These are phyloP conservation scores for Dendrostoma leiphaemia DNA, from an alignment of 2,329 filamentous ascomycete species.

Conservation along the genomic window DNA sequence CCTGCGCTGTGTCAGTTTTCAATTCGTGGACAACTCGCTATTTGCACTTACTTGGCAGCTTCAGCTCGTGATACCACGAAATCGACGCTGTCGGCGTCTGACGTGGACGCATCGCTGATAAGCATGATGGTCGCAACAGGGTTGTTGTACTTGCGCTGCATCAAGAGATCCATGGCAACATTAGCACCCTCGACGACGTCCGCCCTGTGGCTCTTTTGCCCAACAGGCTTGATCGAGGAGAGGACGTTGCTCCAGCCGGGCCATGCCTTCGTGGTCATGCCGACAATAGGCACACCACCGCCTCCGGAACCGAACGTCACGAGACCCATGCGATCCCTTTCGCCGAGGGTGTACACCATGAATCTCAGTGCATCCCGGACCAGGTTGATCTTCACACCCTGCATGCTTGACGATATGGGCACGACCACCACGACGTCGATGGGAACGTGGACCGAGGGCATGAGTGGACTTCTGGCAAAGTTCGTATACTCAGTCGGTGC, in stretches of 20 bases:
- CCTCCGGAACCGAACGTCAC: slow-evolving; percentile 96
- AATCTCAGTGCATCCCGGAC: slow-evolving; percentile 90
- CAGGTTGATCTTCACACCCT: slow-evolving; percentile 96
- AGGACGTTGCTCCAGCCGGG: slow-evolving; percentile 85
- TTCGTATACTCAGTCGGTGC: slow-evolving; percentile 90
- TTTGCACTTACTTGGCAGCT: slow-evolving; percentile 77
- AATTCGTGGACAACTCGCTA: background rate
- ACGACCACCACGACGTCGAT: slow-evolving; percentile 96
- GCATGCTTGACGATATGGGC: slow-evolving; percentile 97
- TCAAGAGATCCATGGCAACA: slow-evolving; percentile 95
- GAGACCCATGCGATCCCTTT: slow-evolving; percentile 92
- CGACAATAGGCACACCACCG: slow-evolving; percentile 91
- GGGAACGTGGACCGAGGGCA: slow-evolving; percentile 74
- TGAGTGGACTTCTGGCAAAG: slow-evolving; percentile 52
- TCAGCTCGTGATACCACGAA: slow-evolving; percentile 96
- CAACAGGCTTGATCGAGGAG: slow-evolving; percentile 84
- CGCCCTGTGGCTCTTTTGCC: slow-evolving; percentile 92
- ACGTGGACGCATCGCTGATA: slow-evolving; percentile 95
- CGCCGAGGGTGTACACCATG: slow-evolving; percentile 83
- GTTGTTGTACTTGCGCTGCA: slow-evolving; percentile 96
- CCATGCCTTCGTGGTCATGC: slow-evolving; percentile 97
- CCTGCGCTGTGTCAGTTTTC: slow-evolving; percentile 41
- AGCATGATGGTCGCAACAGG: slow-evolving; percentile 92
- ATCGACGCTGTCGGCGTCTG: slow-evolving; percentile 91
- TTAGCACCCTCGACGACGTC: slow-evolving; percentile 98